Evolutionary conservation across 2,329 filamentous ascomycete genomes (phyloP).

Genomic region (Talaromyces marneffei): DNA sequence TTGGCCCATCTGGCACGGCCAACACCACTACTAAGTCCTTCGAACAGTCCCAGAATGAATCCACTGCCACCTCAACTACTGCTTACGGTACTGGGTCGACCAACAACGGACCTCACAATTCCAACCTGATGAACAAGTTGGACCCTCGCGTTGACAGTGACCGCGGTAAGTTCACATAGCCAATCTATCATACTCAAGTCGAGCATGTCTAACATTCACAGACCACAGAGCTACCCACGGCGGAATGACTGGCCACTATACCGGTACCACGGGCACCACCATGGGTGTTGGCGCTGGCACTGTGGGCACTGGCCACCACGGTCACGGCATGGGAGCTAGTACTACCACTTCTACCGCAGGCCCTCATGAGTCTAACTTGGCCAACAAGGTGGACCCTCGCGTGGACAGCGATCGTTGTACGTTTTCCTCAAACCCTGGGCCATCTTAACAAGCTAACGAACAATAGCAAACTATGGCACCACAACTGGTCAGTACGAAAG

Average conservation of each 20-base stretch:
- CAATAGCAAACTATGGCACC: slow-evolving; percentile 36
- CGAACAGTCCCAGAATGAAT: slow-evolving; percentile 8
- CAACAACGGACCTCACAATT: slow-evolving; percentile 39
- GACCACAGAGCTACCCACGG: slow-evolving; percentile 1
- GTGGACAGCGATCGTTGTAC: slow-evolving; percentile 25
- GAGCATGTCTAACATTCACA: not conserved
- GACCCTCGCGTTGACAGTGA: slow-evolving; percentile 49
- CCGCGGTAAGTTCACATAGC: slow-evolving; percentile 11
- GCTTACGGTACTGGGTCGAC: slow-evolving; percentile 19
- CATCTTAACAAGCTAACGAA: slow-evolving; percentile 37
- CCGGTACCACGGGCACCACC: slow-evolving; percentile 1
- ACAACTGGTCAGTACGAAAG: slow-evolving; percentile 1
- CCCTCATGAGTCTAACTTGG: slow-evolving; percentile 33
- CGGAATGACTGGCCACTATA: slow-evolving; percentile 5
- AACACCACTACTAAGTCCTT: slow-evolving; percentile 8
- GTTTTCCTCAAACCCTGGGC: slow-evolving; percentile 17
- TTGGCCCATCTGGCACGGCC: not conserved
- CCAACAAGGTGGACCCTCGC: slow-evolving; percentile 34
- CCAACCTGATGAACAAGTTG: slow-evolving; percentile 42
- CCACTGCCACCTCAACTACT: slow-evolving; percentile 1
- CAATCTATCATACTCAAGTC: not conserved
- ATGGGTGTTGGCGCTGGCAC: not conserved
- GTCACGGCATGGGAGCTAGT: slow-evolving; percentile 19
- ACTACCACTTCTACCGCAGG: slow-evolving; percentile 20
- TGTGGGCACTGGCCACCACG: slow-evolving; percentile 23